phyloP scores from a whole-genome alignment of 1,139 yeast species.

The Candida labiduridarum region DNA sequence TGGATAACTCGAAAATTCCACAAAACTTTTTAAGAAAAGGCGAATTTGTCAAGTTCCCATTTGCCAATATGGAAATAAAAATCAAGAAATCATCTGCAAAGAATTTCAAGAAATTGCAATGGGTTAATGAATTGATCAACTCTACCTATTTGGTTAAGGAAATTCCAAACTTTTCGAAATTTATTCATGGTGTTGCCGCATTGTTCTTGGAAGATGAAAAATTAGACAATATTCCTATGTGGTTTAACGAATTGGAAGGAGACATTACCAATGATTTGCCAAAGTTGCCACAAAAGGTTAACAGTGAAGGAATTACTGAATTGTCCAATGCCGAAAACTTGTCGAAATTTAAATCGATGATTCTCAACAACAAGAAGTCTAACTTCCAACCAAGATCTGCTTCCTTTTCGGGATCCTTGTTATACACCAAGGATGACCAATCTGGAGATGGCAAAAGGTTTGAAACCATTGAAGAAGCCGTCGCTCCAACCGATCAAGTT shows the following conservation, averaged over 20 bases:
- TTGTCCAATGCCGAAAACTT: slow-evolving; percentile 48
- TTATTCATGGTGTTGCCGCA: slow-evolving; percentile 87
- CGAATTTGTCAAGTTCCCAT: slow-evolving; percentile 85
- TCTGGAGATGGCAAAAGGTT: slow-evolving; percentile 12
- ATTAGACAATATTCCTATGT: slow-evolving; percentile 86
- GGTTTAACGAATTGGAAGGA: slow-evolving; percentile 87
- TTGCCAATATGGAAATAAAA: slow-evolving; percentile 88
- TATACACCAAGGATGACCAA: slow-evolving; percentile 16
- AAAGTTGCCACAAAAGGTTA: slow-evolving; percentile 25
- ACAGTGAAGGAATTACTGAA: slow-evolving; percentile 13
- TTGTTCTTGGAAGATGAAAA: slow-evolving; percentile 88
- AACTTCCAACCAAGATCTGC: slow-evolving; percentile 41
- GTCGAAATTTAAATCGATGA: slow-evolving; percentile 46
- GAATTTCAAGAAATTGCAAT: slow-evolving; percentile 50
- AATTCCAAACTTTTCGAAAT: slow-evolving; percentile 88
- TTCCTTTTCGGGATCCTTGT: slow-evolving; percentile 44
- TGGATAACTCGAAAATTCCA: slow-evolving; percentile 75
- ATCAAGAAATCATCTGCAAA: slow-evolving; percentile 56
- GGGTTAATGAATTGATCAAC: slow-evolving; percentile 87
- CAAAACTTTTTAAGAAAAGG: slow-evolving; percentile 79
- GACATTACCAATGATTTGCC: slow-evolving; percentile 42
- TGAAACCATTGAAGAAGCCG: slow-evolving; percentile 14
- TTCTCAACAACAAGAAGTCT: slow-evolving; percentile 33
- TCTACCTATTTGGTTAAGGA: slow-evolving; percentile 80
- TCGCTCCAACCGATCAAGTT: slow-evolving; percentile 12